Conservation (phyloP, 441 rosid species). For the Lepidium campestre region DNA sequence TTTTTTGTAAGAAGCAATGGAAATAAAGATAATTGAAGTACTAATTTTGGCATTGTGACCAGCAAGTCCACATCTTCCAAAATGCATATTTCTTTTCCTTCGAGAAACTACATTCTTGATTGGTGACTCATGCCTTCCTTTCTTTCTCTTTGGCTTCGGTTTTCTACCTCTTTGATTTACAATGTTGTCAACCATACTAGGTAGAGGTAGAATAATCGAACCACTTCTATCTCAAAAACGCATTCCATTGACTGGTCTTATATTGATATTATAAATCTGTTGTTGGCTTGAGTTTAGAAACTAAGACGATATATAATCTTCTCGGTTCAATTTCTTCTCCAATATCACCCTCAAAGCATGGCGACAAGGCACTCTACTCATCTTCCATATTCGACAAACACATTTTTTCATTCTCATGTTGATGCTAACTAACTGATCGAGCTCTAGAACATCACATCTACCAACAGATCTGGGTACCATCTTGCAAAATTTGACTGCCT, state of each 20-base stretch:
- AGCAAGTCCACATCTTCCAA: not conserved
- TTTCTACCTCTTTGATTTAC: not conserved
- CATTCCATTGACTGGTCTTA: not conserved
- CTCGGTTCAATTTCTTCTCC: too few species aligned
- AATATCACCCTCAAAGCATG: too few species aligned
- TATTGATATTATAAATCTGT: not conserved
- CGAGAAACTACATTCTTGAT: not conserved
- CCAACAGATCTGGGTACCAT: too few species aligned
- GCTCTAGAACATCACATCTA: too few species aligned
- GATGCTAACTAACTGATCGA: too few species aligned
- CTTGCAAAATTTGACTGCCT: too few species aligned
- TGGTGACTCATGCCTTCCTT: not conserved
- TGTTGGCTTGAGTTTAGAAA: not conserved
- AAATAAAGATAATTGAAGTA: too few species aligned
- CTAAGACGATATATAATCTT: too few species aligned
- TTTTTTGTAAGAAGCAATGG: too few species aligned
- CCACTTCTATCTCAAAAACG: not conserved
- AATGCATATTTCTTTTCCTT: not conserved
- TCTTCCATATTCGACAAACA: too few species aligned
- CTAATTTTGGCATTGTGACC: not conserved
- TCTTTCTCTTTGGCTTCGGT: not conserved
- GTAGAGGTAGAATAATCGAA: not conserved
- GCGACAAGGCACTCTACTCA: too few species aligned
- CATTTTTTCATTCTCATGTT: too few species aligned
- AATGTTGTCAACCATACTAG: not conserved